phyloP scores from a whole-genome alignment of 805 yeast genomes.

The Saccharomycopsis sp. region DNA sequence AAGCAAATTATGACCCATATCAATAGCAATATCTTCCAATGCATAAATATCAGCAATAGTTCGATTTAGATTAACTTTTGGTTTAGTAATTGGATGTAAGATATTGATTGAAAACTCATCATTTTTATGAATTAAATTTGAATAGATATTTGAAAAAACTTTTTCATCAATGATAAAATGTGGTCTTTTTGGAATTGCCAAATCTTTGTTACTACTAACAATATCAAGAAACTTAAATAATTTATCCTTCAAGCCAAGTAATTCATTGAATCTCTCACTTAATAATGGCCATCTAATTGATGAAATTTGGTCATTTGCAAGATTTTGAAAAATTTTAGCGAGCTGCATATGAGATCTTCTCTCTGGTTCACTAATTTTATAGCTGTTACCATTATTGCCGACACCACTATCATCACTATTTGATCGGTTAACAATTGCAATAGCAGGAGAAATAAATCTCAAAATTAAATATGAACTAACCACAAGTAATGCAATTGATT shows the following conservation, averaged over 20 bases:
- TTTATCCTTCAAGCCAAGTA: conserved; percentile 28
- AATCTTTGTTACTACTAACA: conserved; percentile 2
- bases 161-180: not conserved
- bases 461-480: conserved; percentile 85
- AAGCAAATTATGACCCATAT: conserved; percentile 55
- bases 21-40: conserved; percentile 30
- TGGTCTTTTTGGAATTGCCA: not conserved
- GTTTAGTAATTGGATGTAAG: conserved; percentile 8
- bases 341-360: conserved; percentile 68
- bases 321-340: conserved; percentile 78
- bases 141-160: conserved; percentile 11
- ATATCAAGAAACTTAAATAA: conserved; percentile 11
- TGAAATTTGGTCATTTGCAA: conserved; percentile 75
- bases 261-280: conserved; percentile 33
- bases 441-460: conserved; percentile 79
- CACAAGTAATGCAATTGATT: conserved; percentile 54
- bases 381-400: conserved; percentile 18
- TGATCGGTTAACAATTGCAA: too few relatives aligned
- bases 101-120: conserved; percentile 9
- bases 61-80: not conserved
- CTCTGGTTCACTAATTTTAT: conserved; percentile 33
- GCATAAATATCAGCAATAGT: conserved; percentile 2
- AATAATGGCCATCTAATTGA: conserved; percentile 59
- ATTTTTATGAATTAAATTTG: conserved; percentile 14
- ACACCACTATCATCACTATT: conserved; percentile 53